Evolutionary conservation across 352 stramenopile genomes (phyloP).

Genomic region (Pythium dissotocum): DNA sequence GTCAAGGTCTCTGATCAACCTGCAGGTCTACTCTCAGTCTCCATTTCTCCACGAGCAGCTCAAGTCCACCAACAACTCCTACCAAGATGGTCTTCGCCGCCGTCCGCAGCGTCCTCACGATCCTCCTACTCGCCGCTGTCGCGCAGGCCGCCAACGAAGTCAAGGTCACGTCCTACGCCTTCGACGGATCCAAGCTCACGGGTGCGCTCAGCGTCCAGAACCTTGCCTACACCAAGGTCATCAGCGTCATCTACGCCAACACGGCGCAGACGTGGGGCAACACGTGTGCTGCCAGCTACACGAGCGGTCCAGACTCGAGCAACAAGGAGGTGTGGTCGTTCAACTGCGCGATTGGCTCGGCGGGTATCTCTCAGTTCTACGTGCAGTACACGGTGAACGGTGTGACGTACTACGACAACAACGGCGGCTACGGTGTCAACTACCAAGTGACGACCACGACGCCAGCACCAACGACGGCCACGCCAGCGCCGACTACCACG

Average conservation of each 20-base stretch:
- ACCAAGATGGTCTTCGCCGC: constrained; percentile 21
- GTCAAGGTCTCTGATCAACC: too few species aligned
- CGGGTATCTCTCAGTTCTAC: constrained; percentile 29
- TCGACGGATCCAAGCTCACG: constrained; percentile 21
- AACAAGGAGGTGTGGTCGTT: constrained; percentile 27
- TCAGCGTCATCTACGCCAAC: constrained; percentile 30
- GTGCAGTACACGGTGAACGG: constrained; percentile 31
- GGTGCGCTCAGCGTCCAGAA: constrained; percentile 20
- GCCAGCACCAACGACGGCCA: background rate
- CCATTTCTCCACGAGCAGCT: background rate
- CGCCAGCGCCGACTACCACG: background rate
- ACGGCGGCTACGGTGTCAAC: constrained; percentile 21
- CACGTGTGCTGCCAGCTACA: constrained; percentile 23
- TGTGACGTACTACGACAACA: constrained; percentile 32
- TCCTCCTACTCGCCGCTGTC: constrained; percentile 17
- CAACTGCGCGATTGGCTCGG: constrained; percentile 22
- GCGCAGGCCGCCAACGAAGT: constrained; percentile 24
- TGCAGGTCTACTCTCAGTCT: too few species aligned
- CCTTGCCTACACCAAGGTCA: constrained; percentile 19
- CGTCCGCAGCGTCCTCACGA: constrained; percentile 18
- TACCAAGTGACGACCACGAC: constrained; percentile 17
- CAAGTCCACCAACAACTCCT: background rate
- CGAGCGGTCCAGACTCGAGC: constrained; percentile 20
- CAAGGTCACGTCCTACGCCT: constrained; percentile 20
- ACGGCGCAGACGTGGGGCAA: constrained; percentile 27